These are phyloP conservation scores for Teratosphaeria pseudoeucalypti DNA, from an alignment of 2,329 filamentous ascomycete genomes.

Conservation along the genomic window DNA sequence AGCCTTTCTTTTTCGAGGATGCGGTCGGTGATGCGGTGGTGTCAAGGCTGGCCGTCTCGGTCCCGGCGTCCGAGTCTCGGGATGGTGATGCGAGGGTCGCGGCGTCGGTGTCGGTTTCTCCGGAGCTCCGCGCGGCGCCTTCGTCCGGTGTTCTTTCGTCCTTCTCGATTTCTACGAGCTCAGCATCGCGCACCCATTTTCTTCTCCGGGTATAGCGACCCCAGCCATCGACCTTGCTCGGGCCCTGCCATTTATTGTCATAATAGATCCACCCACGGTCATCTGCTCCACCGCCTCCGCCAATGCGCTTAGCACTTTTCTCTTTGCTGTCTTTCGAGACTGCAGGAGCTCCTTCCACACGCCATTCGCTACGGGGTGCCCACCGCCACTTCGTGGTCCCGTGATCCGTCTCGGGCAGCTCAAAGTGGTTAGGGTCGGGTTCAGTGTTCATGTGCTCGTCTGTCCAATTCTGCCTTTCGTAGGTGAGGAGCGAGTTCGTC, in stretches of 20 bases:
- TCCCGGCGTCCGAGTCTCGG: neutral
- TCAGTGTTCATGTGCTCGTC: conserved; percentile 86
- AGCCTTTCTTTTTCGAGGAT: conserved; percentile 14
- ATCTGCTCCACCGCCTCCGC: conserved; percentile 27
- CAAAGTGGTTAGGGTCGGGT: conserved; percentile 62
- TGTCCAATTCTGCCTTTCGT: conserved; percentile 85
- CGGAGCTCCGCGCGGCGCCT: conserved; percentile 7
- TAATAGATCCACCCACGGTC: conserved; percentile 92
- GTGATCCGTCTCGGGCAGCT: conserved; percentile 56
- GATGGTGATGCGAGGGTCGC: neutral
- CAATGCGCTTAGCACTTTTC: conserved; percentile 13
- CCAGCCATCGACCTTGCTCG: conserved; percentile 84
- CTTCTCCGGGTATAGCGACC: conserved; percentile 82
- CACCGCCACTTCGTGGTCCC: conserved; percentile 61
- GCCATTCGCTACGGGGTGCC: conserved; percentile 79
- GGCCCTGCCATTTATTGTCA: conserved; percentile 96
- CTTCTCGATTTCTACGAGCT: conserved; percentile 63
- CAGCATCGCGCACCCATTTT: conserved; percentile 95
- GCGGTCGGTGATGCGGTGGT: conserved; percentile 3
- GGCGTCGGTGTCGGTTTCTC: conserved; percentile 7
- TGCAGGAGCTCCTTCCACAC: conserved; percentile 62
- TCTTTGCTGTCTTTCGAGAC: conserved; percentile 24
- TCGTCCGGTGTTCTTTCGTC: neutral
- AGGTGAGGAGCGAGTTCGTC: conserved; percentile 83
- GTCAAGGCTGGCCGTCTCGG: conserved; percentile 3